Percentiles rank a stretch among this genome's conserved stretches.
These are phyloP conservation scores for Mortierella alpina DNA, from an alignment of 192 early-diverging fungal genomes.

Conservation along the genomic window DNA sequence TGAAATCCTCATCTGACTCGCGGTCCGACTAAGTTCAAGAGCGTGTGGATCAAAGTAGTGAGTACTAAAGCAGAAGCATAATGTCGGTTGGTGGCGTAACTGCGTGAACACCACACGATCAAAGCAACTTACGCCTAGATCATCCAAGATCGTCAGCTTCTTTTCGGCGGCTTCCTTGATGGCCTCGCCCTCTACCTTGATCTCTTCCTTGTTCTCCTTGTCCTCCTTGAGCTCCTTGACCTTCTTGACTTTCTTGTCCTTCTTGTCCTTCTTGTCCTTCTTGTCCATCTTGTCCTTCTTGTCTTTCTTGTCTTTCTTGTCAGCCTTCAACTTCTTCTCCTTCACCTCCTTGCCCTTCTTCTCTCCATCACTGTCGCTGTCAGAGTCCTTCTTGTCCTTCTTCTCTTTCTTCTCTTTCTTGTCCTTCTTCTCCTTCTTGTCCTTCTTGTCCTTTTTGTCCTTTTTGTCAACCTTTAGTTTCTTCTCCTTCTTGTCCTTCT, in stretches of 20 bases:
- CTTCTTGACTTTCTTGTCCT: constrained; percentile 8
- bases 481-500: constrained; percentile 9
- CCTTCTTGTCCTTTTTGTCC: constrained; percentile 11
- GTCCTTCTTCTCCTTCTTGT: constrained; percentile 5
- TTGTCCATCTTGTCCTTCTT: constrained; percentile 4
- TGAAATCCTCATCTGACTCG: constrained; percentile 40
- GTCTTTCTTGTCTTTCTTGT: background rate
- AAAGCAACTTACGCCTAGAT: constrained; percentile 24
- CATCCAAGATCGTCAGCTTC: constrained; percentile 35
- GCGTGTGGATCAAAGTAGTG: background rate
- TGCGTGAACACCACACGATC: background rate
- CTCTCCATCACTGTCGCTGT: background rate
- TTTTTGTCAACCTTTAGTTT: constrained; percentile 6
- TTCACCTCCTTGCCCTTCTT: background rate
- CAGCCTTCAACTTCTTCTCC: background rate
- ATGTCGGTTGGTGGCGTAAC: constrained; percentile 14
- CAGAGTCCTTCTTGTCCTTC: background rate
- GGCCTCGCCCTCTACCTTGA: constrained; percentile 1
- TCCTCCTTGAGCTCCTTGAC: constrained; percentile 1
- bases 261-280: background rate
- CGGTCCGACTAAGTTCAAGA: constrained; percentile 31
- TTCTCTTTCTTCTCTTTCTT: constrained; percentile 2
- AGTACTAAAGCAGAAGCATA: background rate
- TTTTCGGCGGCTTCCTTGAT: background rate
- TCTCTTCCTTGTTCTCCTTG: constrained; percentile 12